Evolutionary conservation across 257 asterid species (phyloP).

Genomic region (Solanum pennellii): DNA sequence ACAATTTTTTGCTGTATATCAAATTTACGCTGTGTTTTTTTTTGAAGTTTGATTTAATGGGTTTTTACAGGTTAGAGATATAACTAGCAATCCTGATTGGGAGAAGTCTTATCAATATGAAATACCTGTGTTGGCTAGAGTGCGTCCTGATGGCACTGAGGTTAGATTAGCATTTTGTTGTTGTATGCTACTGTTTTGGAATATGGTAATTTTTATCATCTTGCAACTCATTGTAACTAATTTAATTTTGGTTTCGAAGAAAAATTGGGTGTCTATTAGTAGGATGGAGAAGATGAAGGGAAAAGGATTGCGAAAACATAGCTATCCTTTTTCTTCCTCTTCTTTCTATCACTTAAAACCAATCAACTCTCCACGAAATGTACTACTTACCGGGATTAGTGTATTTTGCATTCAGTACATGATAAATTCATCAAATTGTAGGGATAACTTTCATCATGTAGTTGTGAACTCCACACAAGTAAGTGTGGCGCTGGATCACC

Average conservation of each 20-base stretch:
- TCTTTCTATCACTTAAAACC: background rate
- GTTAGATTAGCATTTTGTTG: slow-evolving; percentile 3
- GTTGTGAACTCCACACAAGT: background rate
- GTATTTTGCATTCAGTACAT: background rate
- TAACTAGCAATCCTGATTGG: slow-evolving; percentile 74
- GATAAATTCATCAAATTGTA: background rate
- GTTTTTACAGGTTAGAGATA: slow-evolving; percentile 56
- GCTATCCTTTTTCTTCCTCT: background rate
- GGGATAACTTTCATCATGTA: background rate
- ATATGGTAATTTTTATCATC: background rate
- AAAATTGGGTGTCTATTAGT: background rate
- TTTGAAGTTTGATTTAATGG: background rate
- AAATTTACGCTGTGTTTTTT: background rate
- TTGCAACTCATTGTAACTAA: background rate
- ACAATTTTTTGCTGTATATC: background rate
- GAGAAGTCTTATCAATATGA: slow-evolving; percentile 90
- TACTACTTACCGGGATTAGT: background rate
- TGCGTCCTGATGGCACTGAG: slow-evolving; percentile 74
- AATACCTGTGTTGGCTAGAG: slow-evolving; percentile 80
- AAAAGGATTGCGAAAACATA: background rate
- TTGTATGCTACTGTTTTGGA: background rate
- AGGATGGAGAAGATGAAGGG: background rate
- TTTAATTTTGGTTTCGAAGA: background rate
- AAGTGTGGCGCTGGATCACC: background rate
- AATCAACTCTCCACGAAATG: background rate